phyloP scores from a whole-genome alignment of 2,329 filamentous ascomycete species.

The Hymenoscyphus infarciens region DNA sequence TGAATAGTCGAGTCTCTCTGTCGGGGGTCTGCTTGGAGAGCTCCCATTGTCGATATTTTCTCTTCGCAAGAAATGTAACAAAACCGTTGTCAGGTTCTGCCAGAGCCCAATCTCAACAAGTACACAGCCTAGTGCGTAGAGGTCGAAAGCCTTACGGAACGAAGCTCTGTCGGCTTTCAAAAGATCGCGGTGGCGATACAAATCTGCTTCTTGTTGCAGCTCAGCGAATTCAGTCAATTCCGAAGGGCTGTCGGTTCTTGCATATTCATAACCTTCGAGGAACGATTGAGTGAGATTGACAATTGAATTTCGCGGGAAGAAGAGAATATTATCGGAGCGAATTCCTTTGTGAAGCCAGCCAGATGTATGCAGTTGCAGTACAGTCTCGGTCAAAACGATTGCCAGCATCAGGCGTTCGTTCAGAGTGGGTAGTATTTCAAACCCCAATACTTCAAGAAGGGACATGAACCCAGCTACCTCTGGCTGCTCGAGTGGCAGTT shows the following conservation, averaged over 20 bases:
- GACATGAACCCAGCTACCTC: constrained; percentile 9
- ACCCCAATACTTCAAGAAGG: constrained; percentile 6
- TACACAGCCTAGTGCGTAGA: constrained; percentile 19
- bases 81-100: not conserved
- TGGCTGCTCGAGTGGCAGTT: constrained; percentile 5
- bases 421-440: constrained; percentile 9
- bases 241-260: constrained; percentile 14
- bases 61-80: not conserved
- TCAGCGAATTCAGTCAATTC: constrained; percentile 18
- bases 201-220: constrained; percentile 13
- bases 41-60: not conserved
- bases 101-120: constrained; percentile 6
- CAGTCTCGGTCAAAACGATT: constrained; percentile 14
- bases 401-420: constrained; percentile 12
- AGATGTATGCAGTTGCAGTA: constrained; percentile 18
- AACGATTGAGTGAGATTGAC: constrained; percentile 6
- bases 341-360: constrained; percentile 24
- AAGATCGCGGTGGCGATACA: constrained; percentile 17
- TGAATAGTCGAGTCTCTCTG: not conserved
- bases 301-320: constrained; percentile 12
- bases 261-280: constrained; percentile 19
- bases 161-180: constrained; percentile 6
- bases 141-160: constrained; percentile 20
- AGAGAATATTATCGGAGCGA: constrained; percentile 20
- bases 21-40: not conserved